Percentiles rank a stretch among this genome's conserved stretches.
Evolutionary conservation across 306 rosid genomes (phyloP).

Genomic region (Canavalia ensiformis): DNA sequence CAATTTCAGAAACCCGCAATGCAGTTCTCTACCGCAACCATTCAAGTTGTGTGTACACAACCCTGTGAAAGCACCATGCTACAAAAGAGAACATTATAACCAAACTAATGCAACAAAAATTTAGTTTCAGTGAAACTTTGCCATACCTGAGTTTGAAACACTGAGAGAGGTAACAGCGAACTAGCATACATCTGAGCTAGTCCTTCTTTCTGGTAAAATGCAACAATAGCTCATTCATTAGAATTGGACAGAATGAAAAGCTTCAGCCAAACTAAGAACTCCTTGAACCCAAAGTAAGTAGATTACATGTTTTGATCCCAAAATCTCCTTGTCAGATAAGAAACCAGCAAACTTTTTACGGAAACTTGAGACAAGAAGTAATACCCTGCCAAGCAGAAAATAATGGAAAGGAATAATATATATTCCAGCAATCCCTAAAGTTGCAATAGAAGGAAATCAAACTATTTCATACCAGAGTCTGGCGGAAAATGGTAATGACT

Average conservation of each 20-base stretch:
- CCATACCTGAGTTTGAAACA: constrained; percentile 63
- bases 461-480: constrained; percentile 75
- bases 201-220: constrained; percentile 84
- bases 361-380: constrained; percentile 76
- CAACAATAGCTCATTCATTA: constrained; percentile 50
- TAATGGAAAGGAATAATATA: constrained; percentile 40
- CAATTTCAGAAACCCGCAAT: constrained; percentile 63
- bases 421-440: constrained; percentile 34
- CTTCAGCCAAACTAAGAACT: constrained; percentile 45
- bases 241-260: constrained; percentile 41
- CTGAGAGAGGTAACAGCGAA: constrained; percentile 61
- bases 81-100: constrained; percentile 53
- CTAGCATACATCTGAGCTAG: constrained; percentile 73
- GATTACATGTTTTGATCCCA: constrained; percentile 89
- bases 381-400: constrained; percentile 71
- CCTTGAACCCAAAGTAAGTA: constrained; percentile 41
- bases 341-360: constrained; percentile 76
- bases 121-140: constrained; percentile 28
- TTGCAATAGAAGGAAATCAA: constrained; percentile 36
- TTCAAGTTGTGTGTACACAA: constrained; percentile 66
- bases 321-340: constrained; percentile 76
- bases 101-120: constrained; percentile 33
- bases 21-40: constrained; percentile 64
- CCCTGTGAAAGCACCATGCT: constrained; percentile 75
- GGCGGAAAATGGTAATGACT: constrained; percentile 80